Base-by-base conservation (phyloP, 2,329 filamentous ascomycete genomes). In the Blumeriella jaapii region DNA sequence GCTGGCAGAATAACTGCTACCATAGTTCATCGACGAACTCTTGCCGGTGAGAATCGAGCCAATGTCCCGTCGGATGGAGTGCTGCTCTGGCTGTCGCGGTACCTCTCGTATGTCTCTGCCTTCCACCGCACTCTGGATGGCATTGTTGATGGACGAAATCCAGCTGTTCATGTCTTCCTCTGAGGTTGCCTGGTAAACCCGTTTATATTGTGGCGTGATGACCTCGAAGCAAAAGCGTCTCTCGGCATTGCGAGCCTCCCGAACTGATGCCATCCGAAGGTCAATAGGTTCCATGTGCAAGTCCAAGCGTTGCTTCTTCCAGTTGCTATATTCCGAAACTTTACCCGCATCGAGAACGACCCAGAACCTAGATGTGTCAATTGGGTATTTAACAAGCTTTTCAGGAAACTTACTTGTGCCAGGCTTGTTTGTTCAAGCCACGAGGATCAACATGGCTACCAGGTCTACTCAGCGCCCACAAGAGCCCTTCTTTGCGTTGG, bases 291-390 rank as follows among this genome's bases (percentile, higher is more conserved):
- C 91, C 76, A 94, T 96, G 57, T 98, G 93, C 16, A 96, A 66
- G 59, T 98, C 91, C 15, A 98, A 71, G 57, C 77, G 89, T 57
- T 98, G 85, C 61, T 98, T 98, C 91, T 98, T 98, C 91, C 91
- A 98, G 58, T 98, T 96, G 56, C 87, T 94, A 60, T 98, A 98
- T 55, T 98, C 91, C 1, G 89, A 95, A 11, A 98, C 69, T 56
- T 91, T 94, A 15, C 91, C 91, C 59, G 94, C 87, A 56, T 96
- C 93, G 28, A 98, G 68, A 2, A 98, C 91, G 45, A 98, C 93
- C 91, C 91, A 98, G 61, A 96, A 98, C 55, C 86, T 93, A 50
- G 9, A 12, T 13, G 3, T 9, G 23, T 41, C 22, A 41, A 28
- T 32, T 12, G 6, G 5, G 2, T 10, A 6, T 18, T 9, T 9